phyloP scores from a whole-genome alignment of 1,284 basidiomycete genomes.

The Moesziomyces parantarcticus region DNA sequence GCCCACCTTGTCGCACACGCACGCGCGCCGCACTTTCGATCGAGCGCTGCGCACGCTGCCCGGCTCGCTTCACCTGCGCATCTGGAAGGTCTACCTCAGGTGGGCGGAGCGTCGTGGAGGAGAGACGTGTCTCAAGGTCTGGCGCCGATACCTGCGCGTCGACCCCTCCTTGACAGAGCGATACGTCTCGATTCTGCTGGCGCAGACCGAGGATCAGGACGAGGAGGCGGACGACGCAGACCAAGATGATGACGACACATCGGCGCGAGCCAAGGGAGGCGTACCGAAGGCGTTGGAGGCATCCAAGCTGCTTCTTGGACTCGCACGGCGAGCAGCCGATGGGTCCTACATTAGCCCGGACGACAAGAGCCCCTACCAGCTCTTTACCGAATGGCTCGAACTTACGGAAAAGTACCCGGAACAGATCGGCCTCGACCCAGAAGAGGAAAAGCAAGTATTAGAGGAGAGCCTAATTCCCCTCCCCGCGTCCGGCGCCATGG shows the following conservation, averaged over 20 bases:
- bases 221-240: conserved; percentile 39
- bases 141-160: conserved; percentile 84
- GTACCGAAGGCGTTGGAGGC: conserved; percentile 81
- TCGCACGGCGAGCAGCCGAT: conserved; percentile 83
- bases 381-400: conserved; percentile 91
- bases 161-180: conserved; percentile 66
- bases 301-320: conserved; percentile 84
- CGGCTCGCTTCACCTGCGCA: conserved; percentile 89
- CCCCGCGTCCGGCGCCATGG: neutral
- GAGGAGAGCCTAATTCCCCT: neutral
- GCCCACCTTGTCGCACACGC: conserved; percentile 82
- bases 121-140: conserved; percentile 84
- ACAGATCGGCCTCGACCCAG: conserved; percentile 88
- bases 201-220: conserved; percentile 40
- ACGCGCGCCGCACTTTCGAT: conserved; percentile 93
- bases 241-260: conserved; percentile 13
- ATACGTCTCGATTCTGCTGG: conserved; percentile 61
- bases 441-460: conserved; percentile 69
- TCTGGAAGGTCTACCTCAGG: conserved; percentile 94
- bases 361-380: conserved; percentile 93
- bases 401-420: conserved; percentile 91
- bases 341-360: conserved; percentile 89
- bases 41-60: conserved; percentile 92
- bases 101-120: conserved; percentile 90
- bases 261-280: neutral